Evolutionary conservation across 768 basidiomycete species (phyloP).

Genomic region (Nidularia pulvinata): DNA sequence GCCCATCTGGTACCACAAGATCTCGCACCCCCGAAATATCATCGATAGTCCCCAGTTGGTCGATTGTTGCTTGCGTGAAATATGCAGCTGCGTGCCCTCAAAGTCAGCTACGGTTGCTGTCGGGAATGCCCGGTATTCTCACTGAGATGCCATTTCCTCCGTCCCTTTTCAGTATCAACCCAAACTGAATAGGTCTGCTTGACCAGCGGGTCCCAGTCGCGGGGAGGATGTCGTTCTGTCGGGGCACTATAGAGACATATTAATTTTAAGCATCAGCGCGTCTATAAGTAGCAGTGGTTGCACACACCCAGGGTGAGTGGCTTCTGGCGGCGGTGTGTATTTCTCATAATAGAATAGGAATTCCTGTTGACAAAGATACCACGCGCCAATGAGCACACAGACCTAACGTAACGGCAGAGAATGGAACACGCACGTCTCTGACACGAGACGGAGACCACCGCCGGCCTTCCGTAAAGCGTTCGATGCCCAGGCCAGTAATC

Average conservation of each 20-base stretch:
- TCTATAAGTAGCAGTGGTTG: constrained; percentile 1
- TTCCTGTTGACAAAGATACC: constrained; percentile 44
- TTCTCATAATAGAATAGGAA: constrained; percentile 88
- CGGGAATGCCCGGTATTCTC: constrained; percentile 19
- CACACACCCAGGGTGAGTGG: constrained; percentile 38
- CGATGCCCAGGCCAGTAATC: constrained; percentile 79
- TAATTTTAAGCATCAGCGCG: constrained; percentile 5
- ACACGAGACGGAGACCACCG: constrained; percentile 85
- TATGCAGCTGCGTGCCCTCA: constrained; percentile 60
- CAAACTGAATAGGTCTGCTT: constrained; percentile 88
- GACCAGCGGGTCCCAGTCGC: constrained; percentile 69
- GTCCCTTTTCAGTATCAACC: constrained; percentile 63
- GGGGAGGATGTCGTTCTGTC: constrained; percentile 49
- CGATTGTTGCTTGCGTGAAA: constrained; percentile 77
- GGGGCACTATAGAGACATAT: constrained; percentile 11
- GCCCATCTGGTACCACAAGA: constrained; percentile 62
- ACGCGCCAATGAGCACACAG: constrained; percentile 4
- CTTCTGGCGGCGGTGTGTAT: constrained; percentile 48
- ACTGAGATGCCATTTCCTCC: constrained; percentile 86
- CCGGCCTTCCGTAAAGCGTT: constrained; percentile 83
- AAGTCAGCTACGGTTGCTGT: constrained; percentile 3
- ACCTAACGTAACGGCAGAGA: background rate
- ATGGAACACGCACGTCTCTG: constrained; percentile 57
- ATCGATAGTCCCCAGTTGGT: constrained; percentile 71
- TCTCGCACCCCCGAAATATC: constrained; percentile 58